Evolutionary conservation across 1,139 yeast genomes (phyloP).

Genomic region (Suhomyces bokatorum): DNA sequence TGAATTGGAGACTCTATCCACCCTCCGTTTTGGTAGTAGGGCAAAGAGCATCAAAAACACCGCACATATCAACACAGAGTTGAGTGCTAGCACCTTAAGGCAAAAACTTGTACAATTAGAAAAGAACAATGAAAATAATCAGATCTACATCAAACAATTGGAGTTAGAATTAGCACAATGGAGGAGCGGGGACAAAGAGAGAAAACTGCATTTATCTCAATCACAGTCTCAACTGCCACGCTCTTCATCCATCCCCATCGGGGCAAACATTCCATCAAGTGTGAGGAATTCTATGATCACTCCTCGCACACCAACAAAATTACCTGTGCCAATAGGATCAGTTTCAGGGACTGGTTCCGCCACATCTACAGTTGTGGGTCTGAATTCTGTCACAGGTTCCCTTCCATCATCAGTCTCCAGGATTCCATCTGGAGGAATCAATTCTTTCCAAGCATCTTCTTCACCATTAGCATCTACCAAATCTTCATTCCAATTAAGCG

Average conservation of each 20-base stretch:
- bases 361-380: not conserved
- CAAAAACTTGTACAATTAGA: conserved; percentile 51
- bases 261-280: conserved; percentile 10
- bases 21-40: conserved; percentile 77
- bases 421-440: conserved; percentile 10
- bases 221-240: conserved; percentile 12
- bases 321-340: conserved; percentile 11
- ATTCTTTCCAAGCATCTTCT: conserved; percentile 15
- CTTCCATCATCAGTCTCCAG: conserved; percentile 1
- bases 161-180: conserved; percentile 46
- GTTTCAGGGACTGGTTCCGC: conserved; percentile 5
- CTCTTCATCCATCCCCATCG: conserved; percentile 8
- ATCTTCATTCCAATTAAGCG: conserved; percentile 14
- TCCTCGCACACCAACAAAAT: conserved; percentile 16
- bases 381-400: not conserved
- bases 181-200: conserved; percentile 18
- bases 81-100: conserved; percentile 58
- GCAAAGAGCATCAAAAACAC: conserved; percentile 72
- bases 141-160: conserved; percentile 45
- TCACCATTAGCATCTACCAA: conserved; percentile 15
- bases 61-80: conserved; percentile 69
- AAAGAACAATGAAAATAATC: conserved; percentile 45
- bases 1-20: conserved; percentile 70
- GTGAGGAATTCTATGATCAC: conserved; percentile 7
- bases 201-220: conserved; percentile 12